These are phyloP conservation scores for Nicotiana benthamiana DNA, from an alignment of 257 asterid species.

Conservation along the genomic window DNA sequence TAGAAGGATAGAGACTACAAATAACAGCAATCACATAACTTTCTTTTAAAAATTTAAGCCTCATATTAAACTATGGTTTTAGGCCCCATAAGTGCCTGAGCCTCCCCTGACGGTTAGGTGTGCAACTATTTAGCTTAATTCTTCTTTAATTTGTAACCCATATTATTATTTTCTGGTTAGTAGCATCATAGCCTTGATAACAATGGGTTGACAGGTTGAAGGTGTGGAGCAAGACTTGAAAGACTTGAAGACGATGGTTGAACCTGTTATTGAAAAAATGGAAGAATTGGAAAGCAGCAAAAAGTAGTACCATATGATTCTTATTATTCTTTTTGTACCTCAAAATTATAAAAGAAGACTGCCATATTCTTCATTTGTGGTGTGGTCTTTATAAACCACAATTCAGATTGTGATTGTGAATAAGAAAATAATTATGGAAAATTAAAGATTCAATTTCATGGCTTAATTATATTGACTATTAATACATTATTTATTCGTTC, in stretches of 20 bases:
- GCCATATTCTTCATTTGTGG: background rate
- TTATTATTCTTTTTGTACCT: background rate
- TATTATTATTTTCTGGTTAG: background rate
- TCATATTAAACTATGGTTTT: too few relatives aligned
- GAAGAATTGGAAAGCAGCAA: constrained; percentile 5
- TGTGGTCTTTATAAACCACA: background rate
- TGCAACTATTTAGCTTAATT: too few relatives aligned
- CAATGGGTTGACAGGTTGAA: constrained; percentile 33
- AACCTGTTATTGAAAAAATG: constrained; percentile 38
- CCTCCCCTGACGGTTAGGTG: too few relatives aligned
- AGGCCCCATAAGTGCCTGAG: too few relatives aligned
- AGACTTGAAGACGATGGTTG: constrained; percentile 40
- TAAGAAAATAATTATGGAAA: background rate
- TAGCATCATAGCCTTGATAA: background rate
- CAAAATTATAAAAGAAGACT: background rate
- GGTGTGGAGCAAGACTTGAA: constrained; percentile 55
- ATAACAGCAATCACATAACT: too few relatives aligned
- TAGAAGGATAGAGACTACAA: too few relatives aligned
- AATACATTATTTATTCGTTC: too few relatives aligned
- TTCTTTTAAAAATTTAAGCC: too few relatives aligned
- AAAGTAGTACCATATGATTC: background rate
- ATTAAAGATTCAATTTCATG: background rate
- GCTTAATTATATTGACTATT: background rate
- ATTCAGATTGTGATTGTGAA: background rate
- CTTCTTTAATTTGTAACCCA: background rate